These are phyloP conservation scores for Acanthamoeba rhysodes DNA, from an alignment of 208 protist species.

Conservation along the genomic window DNA sequence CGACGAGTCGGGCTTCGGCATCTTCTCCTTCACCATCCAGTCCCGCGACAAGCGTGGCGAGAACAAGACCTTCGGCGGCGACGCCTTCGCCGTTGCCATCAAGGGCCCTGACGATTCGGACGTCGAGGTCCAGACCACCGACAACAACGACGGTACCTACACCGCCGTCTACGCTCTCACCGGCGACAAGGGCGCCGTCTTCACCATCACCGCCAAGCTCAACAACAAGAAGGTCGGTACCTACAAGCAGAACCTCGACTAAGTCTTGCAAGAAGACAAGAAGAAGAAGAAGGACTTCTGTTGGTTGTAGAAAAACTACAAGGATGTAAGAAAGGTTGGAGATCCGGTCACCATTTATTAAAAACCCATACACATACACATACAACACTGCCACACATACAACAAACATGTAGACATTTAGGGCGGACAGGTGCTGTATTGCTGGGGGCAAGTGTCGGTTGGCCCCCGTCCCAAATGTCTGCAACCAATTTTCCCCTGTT, in stretches of 20 bases:
- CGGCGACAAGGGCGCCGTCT: slow-evolving; percentile 71
- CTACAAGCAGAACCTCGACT: slow-evolving; percentile 76
- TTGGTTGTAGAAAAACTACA: background rate
- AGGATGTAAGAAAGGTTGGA: slow-evolving; percentile 24
- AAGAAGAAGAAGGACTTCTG: background rate
- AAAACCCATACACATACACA: background rate
- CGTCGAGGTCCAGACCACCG: slow-evolving; percentile 78
- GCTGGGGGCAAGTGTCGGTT: too few relatives aligned
- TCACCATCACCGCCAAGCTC: slow-evolving; percentile 75
- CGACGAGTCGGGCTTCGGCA: slow-evolving; percentile 79
- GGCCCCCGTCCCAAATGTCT: background rate
- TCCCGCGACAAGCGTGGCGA: slow-evolving; percentile 85
- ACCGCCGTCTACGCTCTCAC: slow-evolving; percentile 77
- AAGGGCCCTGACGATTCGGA: slow-evolving; percentile 81
- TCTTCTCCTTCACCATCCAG: slow-evolving; percentile 86
- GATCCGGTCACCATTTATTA: background rate
- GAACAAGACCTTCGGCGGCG: slow-evolving; percentile 82
- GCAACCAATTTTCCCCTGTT: background rate
- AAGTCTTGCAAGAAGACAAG: background rate
- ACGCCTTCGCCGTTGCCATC: slow-evolving; percentile 83
- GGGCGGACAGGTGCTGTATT: background rate
- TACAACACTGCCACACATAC: too few relatives aligned
- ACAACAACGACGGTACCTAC: slow-evolving; percentile 81
- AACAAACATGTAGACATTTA: too few relatives aligned
- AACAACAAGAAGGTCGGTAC: slow-evolving; percentile 74